Evolutionary conservation across 2,329 filamentous ascomycete species (phyloP).

Genomic region (Pseudogymnoascus pannorum): DNA sequence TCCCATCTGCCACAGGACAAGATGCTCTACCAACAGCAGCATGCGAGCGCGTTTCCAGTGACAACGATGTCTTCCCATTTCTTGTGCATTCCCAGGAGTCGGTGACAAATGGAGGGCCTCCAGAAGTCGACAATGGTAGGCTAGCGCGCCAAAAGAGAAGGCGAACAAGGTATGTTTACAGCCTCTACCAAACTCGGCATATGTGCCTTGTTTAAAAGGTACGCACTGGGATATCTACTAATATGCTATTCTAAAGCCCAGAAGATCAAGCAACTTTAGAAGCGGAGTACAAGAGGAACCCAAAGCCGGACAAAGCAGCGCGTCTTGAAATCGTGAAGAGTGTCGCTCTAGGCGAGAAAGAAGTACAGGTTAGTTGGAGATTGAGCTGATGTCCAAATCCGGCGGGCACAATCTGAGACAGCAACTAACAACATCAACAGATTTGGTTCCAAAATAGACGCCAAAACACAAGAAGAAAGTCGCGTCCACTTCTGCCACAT

Average conservation of each 20-base stretch:
- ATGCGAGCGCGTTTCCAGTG: slow-evolving; percentile 17
- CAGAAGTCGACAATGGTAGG: slow-evolving; percentile 26
- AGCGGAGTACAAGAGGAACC: slow-evolving; percentile 73
- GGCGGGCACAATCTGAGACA: slow-evolving; percentile 1
- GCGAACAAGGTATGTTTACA: slow-evolving; percentile 49
- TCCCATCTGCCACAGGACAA: slow-evolving; percentile 19
- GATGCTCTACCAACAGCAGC: slow-evolving; percentile 13
- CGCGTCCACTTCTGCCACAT: slow-evolving; percentile 70
- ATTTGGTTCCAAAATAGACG: slow-evolving; percentile 97
- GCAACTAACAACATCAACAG: slow-evolving; percentile 37
- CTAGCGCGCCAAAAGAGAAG: slow-evolving; percentile 46
- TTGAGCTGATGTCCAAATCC: background rate
- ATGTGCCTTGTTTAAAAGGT: background rate
- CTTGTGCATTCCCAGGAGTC: slow-evolving; percentile 17
- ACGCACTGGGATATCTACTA: background rate
- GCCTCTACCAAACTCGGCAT: background rate
- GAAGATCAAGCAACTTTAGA: slow-evolving; percentile 88
- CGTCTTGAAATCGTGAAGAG: slow-evolving; percentile 76
- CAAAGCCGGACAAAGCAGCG: slow-evolving; percentile 85
- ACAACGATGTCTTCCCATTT: slow-evolving; percentile 19
- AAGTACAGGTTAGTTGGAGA: slow-evolving; percentile 71
- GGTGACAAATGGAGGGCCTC: slow-evolving; percentile 19
- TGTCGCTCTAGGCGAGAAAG: slow-evolving; percentile 87
- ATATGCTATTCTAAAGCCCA: slow-evolving; percentile 45
- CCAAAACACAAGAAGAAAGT: slow-evolving; percentile 87